These are phyloP conservation scores for Blastomyces gilchristii DNA, from an alignment of 2,329 filamentous ascomycete species.

Conservation along the genomic window DNA sequence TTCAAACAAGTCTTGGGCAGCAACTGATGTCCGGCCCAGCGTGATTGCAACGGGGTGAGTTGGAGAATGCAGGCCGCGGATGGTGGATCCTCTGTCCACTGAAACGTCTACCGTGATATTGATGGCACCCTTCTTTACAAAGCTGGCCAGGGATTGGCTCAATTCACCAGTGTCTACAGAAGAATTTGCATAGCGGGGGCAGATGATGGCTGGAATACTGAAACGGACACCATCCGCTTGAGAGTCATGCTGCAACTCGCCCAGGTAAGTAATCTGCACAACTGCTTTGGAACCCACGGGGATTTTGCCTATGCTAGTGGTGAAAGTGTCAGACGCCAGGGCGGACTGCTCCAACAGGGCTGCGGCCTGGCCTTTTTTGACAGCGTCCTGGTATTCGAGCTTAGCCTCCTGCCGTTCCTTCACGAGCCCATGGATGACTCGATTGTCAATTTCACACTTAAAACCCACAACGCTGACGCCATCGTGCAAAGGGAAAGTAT, in stretches of 20 bases:
- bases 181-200: conserved; percentile 51
- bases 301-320: conserved; percentile 57
- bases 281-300: conserved; percentile 47
- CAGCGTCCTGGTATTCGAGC: conserved; percentile 49
- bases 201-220: conserved; percentile 57
- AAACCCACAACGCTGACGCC: conserved; percentile 61
- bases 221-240: conserved; percentile 58
- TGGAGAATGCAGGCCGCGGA: conserved; percentile 55
- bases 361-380: conserved; percentile 50
- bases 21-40: conserved; percentile 49
- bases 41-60: conserved; percentile 55
- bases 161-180: conserved; percentile 4
- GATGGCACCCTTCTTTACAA: conserved; percentile 32
- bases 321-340: conserved; percentile 55
- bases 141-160: conserved; percentile 14
- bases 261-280: conserved; percentile 56
- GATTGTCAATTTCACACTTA: conserved; percentile 51
- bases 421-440: conserved; percentile 50
- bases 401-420: conserved; percentile 56
- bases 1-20: conserved; percentile 38
- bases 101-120: conserved; percentile 50
- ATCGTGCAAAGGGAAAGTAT: conserved; percentile 63
- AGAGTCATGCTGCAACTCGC: conserved; percentile 62
- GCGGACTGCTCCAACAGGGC: conserved; percentile 55
- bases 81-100: conserved; percentile 46